phyloP scores from a whole-genome alignment of 306 rosid species.

The Acacia crassicarpa region DNA sequence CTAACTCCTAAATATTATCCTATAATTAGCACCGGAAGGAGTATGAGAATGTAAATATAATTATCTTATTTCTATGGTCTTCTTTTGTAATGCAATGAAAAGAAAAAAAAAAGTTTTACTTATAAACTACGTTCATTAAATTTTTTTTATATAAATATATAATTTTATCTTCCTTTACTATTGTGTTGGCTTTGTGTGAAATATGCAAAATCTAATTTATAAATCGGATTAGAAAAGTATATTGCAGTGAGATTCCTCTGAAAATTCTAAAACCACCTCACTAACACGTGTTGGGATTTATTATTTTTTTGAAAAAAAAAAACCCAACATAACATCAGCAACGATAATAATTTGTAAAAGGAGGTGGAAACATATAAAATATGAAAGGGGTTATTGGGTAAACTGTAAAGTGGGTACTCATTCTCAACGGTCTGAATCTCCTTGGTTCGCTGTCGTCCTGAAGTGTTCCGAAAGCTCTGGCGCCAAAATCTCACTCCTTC shows the following conservation, averaged over 20 bases:
- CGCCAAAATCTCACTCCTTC: constrained; percentile 67
- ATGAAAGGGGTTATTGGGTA: not conserved
- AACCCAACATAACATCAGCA: no score
- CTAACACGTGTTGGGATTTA: not conserved
- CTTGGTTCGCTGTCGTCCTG: constrained; percentile 31
- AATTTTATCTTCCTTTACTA: no score
- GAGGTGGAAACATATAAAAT: not conserved
- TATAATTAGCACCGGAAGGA: no score
- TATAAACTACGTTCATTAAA: no score
- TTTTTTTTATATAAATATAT: no score
- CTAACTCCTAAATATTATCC: no score
- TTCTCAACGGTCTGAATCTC: constrained; percentile 39
- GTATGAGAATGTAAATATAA: not conserved
- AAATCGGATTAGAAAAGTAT: not conserved
- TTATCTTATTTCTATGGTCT: not conserved
- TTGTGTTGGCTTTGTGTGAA: no score
- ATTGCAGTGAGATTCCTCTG: not conserved
- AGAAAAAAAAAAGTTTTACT: no score
- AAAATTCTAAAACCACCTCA: not conserved
- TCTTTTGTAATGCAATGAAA: no score
- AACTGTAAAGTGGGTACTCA: constrained; percentile 17
- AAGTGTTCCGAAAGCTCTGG: constrained; percentile 67
- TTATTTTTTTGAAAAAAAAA: not conserved
- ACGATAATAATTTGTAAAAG: not conserved
- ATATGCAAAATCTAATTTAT: no score